phyloP scores from a whole-genome alignment of 352 stramenopile species.

The Phytopythium cucurbitacearum region DNA sequence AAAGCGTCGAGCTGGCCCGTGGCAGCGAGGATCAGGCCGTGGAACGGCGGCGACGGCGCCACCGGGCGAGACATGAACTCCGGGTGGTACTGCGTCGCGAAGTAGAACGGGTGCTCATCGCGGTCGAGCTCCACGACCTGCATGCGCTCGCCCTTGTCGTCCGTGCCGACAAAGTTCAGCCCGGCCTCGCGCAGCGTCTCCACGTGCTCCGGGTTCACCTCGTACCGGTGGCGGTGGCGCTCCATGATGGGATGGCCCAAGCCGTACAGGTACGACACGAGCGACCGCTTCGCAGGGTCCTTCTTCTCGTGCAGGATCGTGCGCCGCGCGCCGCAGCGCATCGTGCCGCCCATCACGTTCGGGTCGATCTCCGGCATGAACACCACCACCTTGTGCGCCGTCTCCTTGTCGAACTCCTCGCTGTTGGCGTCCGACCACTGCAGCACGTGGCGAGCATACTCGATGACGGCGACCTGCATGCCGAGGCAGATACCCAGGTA shows the following conservation, averaged over 20 bases:
- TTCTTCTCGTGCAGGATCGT: constrained; percentile 92
- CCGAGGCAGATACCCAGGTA: constrained; percentile 99
- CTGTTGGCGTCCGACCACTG: constrained; percentile 92
- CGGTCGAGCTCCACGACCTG: constrained; percentile 97
- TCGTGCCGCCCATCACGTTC: constrained; percentile 98
- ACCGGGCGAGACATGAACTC: constrained; percentile 98
- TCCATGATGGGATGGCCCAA: constrained; percentile 90
- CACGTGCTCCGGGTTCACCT: constrained; percentile 98
- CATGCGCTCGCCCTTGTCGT: constrained; percentile 97
- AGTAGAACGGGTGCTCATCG: constrained; percentile 98
- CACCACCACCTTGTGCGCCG: constrained; percentile 94
- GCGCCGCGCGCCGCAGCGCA: constrained; percentile 96
- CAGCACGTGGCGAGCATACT: constrained; percentile 95
- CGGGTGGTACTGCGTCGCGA: constrained; percentile 99
- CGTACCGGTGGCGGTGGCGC: constrained; percentile 98
- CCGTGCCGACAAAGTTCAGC: constrained; percentile 97
- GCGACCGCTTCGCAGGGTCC: constrained; percentile 75
- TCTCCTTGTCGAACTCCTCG: constrained; percentile 91
- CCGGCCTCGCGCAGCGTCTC: constrained; percentile 86
- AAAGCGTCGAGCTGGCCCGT: constrained; percentile 70
- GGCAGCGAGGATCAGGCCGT: constrained; percentile 93
- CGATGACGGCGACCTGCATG: constrained; percentile 94
- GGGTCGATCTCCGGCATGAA: constrained; percentile 99
- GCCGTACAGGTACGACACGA: constrained; percentile 91
- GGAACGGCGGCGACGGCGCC: constrained; percentile 96